Evolutionary conservation across 129 eudicot genomes (phyloP).

Genomic region (Centaurea solstitialis): DNA sequence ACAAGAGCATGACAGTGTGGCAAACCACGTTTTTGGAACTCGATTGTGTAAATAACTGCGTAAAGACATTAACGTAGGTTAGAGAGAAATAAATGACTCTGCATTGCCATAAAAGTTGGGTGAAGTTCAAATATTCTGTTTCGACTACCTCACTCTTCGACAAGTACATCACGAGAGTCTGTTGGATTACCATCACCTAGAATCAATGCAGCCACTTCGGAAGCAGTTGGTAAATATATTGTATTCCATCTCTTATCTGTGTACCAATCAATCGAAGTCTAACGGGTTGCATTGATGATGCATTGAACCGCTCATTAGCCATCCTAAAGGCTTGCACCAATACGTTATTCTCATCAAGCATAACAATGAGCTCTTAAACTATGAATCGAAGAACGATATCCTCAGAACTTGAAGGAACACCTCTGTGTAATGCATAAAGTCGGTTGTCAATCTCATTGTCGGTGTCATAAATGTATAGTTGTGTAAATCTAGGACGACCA

Average conservation of each 20-base stretch:
- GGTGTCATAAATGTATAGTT: background rate
- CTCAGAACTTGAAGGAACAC: background rate
- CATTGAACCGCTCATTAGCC: too few relatives aligned
- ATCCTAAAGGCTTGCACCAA: too few relatives aligned
- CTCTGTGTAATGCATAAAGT: background rate
- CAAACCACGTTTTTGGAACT: constrained; percentile 10
- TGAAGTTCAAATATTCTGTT: background rate
- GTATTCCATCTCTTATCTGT: background rate
- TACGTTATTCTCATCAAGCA: too few relatives aligned
- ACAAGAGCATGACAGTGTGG: constrained; percentile 4
- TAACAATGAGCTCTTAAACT: too few relatives aligned
- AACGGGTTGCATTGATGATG: background rate
- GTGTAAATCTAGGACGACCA: background rate
- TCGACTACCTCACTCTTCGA: background rate
- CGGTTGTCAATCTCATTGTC: too few relatives aligned
- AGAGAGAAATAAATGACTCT: too few relatives aligned
- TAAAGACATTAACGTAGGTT: background rate
- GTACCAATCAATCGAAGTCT: background rate
- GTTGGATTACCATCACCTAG: background rate
- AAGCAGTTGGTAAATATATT: background rate
- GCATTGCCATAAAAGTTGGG: background rate
- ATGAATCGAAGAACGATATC: background rate
- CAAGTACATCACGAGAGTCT: background rate
- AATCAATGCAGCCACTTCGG: background rate
- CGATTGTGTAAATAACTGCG: constrained; percentile 13